These are phyloP conservation scores for Solanum piurae DNA, from an alignment of 257 asterid species.

Conservation along the genomic window DNA sequence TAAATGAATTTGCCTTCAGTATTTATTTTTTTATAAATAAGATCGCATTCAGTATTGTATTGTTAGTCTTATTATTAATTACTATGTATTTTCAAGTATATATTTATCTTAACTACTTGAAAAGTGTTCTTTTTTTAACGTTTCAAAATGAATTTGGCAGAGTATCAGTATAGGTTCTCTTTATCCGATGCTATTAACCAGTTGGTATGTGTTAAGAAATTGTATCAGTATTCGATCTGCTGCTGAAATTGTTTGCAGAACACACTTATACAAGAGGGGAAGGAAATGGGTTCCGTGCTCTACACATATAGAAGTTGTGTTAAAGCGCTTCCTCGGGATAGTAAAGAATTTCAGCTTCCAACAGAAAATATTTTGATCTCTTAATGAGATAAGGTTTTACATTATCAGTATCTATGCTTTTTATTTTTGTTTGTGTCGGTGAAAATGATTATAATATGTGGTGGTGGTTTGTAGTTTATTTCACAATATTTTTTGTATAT, in stretches of 20 bases:
- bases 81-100: too few relatives aligned
- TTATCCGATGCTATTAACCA: slow-evolving; percentile 81
- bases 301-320: slow-evolving; percentile 88
- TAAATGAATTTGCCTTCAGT: too few relatives aligned
- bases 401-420: neutral
- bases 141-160: slow-evolving; percentile 21
- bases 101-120: neutral
- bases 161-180: slow-evolving; percentile 69
- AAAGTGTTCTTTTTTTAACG: neutral
- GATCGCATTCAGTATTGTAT: too few relatives aligned
- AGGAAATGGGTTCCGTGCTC: slow-evolving; percentile 92
- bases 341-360: neutral
- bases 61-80: too few relatives aligned
- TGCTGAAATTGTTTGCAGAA: slow-evolving; percentile 34
- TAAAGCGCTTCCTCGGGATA: slow-evolving; percentile 81
- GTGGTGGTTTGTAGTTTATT: neutral
- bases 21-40: too few relatives aligned
- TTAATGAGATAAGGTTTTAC: neutral
- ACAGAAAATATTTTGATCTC: neutral
- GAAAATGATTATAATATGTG: neutral
- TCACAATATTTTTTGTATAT: neutral
- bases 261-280: slow-evolving; percentile 72
- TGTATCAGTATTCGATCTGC: neutral
- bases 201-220: slow-evolving; percentile 38
- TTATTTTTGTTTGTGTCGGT: neutral